Base-by-base conservation (phyloP, 441 rosid genomes). In the Omphalea diandra region DNA sequence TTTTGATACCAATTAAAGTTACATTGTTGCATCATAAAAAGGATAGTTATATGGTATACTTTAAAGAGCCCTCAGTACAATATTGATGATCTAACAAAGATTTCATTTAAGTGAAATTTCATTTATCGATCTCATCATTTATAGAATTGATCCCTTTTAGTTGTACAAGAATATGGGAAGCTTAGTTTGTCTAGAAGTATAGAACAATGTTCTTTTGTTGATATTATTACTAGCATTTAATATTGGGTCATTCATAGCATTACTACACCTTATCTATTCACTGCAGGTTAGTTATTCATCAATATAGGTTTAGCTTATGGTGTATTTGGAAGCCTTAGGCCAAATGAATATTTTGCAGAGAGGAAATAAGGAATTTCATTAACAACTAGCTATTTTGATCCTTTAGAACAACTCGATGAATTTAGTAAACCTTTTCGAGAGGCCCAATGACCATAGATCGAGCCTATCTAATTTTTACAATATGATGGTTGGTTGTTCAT, bases 401-500 rank as follows among this genome's bases (percentile, higher is more conserved):
- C 33, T 54, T 54, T 6, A 33, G 15, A 54, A 54, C 17, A 20
- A 46, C 50, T 11, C 8, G 3, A 55, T 55, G 60, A 55, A 55
- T 55, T 55, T 1, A 24, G 32, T 24, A 54, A 54, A 54, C n/a
- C 26, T 49, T n/a, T 49, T 49, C n/a, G n/a, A 5, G 54, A 49
- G 54, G 24, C 26, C 4, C 0, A 18, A 18, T 20, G 24, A 18
- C 24, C 5, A 20, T 5, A 49, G 24, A 44, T 44, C 18, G 49
- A 44, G 11, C 49, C 49, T 44, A 44, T 44, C 49, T 14, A 44
- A 44, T 36, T 36, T 36, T 36, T 36, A 36, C n/a, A n/a, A n/a
- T n/a, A n/a, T 12, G 32, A 38, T 40, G 54, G 55, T n/a, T 53
- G 40, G 63, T 53, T 62, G 63, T 63, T 52, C 54, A 71, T 18